Conservation (phyloP, 2,329 filamentous ascomycete genomes). For the Cadophora sp. region DNA sequence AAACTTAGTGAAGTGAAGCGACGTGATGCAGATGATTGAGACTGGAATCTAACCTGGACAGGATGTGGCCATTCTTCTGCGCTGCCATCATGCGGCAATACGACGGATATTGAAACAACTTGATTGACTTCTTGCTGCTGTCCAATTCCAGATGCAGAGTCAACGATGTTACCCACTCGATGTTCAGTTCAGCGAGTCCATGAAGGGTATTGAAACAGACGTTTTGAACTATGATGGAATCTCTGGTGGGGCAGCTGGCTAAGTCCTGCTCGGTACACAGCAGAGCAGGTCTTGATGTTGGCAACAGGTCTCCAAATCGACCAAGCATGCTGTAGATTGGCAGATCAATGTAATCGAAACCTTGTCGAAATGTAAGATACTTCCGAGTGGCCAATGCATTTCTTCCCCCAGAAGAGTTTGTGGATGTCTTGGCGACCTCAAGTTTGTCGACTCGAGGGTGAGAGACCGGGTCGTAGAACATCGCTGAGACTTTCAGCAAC, state of each 20-base stretch:
- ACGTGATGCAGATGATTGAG: too few species aligned
- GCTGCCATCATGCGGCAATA: constrained; percentile 20
- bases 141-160: constrained; percentile 28
- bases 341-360: neutral
- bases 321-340: neutral
- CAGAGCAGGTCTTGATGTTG: neutral
- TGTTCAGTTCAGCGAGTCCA: constrained; percentile 11
- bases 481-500: neutral
- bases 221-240: neutral
- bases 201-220: neutral
- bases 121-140: constrained; percentile 20
- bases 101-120: constrained; percentile 27
- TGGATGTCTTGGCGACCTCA: neutral
- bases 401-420: neutral
- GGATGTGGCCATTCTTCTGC: neutral
- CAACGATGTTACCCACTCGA: constrained; percentile 28
- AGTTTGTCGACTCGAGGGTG: neutral
- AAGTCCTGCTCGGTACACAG: neutral
- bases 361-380: neutral
- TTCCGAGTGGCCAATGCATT: neutral
- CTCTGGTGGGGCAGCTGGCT: neutral
- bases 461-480: neutral
- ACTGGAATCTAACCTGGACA: constrained; percentile 16
- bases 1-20: too few species aligned
- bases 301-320: neutral